Evolutionary conservation across 139 green algal genomes (phyloP), one percentile per base, ranked within the genome.

Genomic region (Zygnema cylindricum): DNA sequence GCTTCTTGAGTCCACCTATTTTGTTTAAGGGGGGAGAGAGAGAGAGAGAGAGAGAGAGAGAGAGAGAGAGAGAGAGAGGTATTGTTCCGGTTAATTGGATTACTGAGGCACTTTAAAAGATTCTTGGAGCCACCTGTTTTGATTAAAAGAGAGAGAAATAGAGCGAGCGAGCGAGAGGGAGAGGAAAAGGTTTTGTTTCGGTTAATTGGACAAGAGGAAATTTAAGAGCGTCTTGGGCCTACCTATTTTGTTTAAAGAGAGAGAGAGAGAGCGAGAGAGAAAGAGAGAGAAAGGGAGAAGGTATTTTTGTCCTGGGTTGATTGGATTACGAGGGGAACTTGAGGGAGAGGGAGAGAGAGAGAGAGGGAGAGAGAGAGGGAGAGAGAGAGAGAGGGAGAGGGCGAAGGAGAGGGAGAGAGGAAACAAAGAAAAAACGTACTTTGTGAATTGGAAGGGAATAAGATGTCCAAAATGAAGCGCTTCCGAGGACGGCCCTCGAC

Each of bases 391-490:
- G 25, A n/a, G 30, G 32, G 42, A 86, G 79, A 86, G 79, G 25
- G 55, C 43, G 79, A 79, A 1, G 30, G 79, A 35, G 25, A 33
- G 11, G 30, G 55, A 86, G 42, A 82, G 79, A 69, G 79, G 1
- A 1, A 42, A 69, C 83, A 57, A 32, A 82, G 2, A 69, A n/a
- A 43, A 30, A 57, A 54, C 22, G 22, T n/a, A 30, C 23, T 83
- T n/a, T n/a, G n/a, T 83, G 35, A 79, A 49, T 3, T 98, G 94
- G 98, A 16, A 49, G 35, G 11, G 35, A 85, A 77, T 84, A 85
- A 83, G 43, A 83, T 99, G 97, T 23, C 97, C 97, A 84, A 99
- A 83, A 92, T 99, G 97, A 35, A 99, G 93, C 38, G 97, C 93
- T 91, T 99, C 97, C 41, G 95, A 98, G 30, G 97, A 99, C 1